phyloP scores from a whole-genome alignment of 2,329 filamentous ascomycete species.

The Alternaria brassicicola region DNA sequence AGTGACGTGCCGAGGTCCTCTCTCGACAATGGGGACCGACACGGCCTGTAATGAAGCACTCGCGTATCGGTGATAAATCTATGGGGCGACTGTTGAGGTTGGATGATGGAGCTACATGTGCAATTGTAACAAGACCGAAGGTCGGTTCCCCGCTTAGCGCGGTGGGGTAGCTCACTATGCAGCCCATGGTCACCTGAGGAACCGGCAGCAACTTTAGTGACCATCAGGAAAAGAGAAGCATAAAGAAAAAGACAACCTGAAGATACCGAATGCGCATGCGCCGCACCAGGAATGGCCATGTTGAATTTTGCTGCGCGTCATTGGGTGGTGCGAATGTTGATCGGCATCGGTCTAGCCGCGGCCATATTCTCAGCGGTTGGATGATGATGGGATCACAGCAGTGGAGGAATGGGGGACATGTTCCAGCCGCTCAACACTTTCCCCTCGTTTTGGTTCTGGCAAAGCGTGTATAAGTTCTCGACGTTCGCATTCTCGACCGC shows the following conservation, averaged over 20 bases:
- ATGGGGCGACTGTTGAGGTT: background rate
- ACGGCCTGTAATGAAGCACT: background rate
- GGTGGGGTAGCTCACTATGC: background rate
- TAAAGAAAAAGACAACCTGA: background rate
- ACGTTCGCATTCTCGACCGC: background rate
- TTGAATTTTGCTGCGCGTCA: background rate
- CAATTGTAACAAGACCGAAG: background rate
- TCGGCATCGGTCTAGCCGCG: slow-evolving; percentile 6
- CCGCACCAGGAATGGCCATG: background rate
- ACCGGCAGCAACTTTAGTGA: background rate
- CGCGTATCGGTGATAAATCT: background rate
- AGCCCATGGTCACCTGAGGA: background rate
- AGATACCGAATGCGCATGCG: background rate
- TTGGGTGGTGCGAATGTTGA: slow-evolving; percentile 4
- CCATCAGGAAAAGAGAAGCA: background rate
- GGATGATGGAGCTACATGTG: background rate
- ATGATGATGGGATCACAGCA: slow-evolving; percentile 5
- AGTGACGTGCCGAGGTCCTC: too few relatives aligned
- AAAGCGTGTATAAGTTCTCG: background rate
- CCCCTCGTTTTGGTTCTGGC: background rate
- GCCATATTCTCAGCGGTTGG: slow-evolving; percentile 9
- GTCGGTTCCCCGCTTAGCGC: background rate
- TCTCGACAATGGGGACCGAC: background rate
- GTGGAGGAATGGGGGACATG: slow-evolving; percentile 7
- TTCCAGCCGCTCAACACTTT: slow-evolving; percentile 12